Evolutionary conservation across 2,329 filamentous ascomycete species (phyloP).

Genomic region (Aspergillus brunneoviolaceus): DNA sequence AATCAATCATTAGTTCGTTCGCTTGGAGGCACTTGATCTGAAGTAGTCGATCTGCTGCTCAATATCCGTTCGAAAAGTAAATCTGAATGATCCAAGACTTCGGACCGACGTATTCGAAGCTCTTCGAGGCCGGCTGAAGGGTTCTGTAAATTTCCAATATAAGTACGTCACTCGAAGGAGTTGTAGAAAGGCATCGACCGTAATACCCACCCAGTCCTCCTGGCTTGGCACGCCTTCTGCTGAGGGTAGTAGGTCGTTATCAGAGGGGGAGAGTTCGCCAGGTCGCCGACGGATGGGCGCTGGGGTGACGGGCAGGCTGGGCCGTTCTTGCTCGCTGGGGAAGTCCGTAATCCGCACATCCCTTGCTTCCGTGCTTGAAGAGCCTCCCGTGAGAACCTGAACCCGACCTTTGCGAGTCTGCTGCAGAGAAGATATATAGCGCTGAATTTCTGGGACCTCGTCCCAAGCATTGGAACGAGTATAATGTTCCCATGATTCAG

Average conservation of each 20-base stretch:
- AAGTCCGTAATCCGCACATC: slow-evolving; percentile 78
- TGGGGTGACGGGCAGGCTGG: slow-evolving; percentile 86
- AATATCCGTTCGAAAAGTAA: slow-evolving; percentile 23
- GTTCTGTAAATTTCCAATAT: slow-evolving; percentile 60
- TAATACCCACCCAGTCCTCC: slow-evolving; percentile 87
- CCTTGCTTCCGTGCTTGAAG: slow-evolving; percentile 20
- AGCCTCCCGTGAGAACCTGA: slow-evolving; percentile 36
- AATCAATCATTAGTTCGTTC: slow-evolving; percentile 1
- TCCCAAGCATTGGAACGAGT: slow-evolving; percentile 90
- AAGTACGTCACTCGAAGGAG: slow-evolving; percentile 45
- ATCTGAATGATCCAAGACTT: slow-evolving; percentile 53
- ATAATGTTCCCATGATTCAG: slow-evolving; percentile 71
- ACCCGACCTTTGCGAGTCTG: slow-evolving; percentile 57
- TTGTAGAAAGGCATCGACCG: slow-evolving; percentile 46
- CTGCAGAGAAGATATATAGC: slow-evolving; percentile 77
- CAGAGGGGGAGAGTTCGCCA: slow-evolving; percentile 45
- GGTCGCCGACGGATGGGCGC: slow-evolving; percentile 68
- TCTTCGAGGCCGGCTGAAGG: slow-evolving; percentile 68
- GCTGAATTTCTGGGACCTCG: slow-evolving; percentile 80
- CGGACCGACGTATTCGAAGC: slow-evolving; percentile 65
- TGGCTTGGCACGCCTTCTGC: slow-evolving; percentile 84
- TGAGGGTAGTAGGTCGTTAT: slow-evolving; percentile 57
- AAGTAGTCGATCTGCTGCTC: background rate
- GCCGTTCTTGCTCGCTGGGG: slow-evolving; percentile 75
- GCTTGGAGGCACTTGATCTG: background rate